Evolutionary conservation across 129 eudicot species (phyloP).

Genomic region (Rutidosis leptorrhynchoides): DNA sequence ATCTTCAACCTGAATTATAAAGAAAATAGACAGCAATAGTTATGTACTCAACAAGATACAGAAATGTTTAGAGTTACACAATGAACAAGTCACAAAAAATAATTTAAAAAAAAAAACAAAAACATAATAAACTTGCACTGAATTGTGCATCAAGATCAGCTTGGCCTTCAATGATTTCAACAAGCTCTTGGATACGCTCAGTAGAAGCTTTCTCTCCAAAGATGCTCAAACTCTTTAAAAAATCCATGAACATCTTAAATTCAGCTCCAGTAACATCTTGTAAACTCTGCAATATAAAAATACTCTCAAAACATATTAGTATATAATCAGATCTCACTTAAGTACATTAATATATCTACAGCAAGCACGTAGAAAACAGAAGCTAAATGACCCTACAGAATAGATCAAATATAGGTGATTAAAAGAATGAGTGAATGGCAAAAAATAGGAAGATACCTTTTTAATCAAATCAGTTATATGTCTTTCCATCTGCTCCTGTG

Average conservation of each 20-base stretch:
- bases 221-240: slow-evolving; percentile 70
- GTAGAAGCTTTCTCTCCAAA: slow-evolving; percentile 92
- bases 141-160: slow-evolving; percentile 93
- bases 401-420: neutral
- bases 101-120: no score
- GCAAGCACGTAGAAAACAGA: neutral
- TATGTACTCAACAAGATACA: slow-evolving; percentile 14
- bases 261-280: slow-evolving; percentile 96
- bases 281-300: slow-evolving; percentile 64
- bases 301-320: slow-evolving; percentile 2
- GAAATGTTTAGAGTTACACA: slow-evolving; percentile 10
- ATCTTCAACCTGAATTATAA: slow-evolving; percentile 62
- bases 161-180: slow-evolving; percentile 81
- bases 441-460: slow-evolving; percentile 41
- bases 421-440: neutral
- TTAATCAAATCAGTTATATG: slow-evolving; percentile 91
- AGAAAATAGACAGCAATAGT: slow-evolving; percentile 19
- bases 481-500: slow-evolving; percentile 88
- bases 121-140: slow-evolving; percentile 45
- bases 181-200: slow-evolving; percentile 78
- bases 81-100: neutral
- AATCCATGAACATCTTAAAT: slow-evolving; percentile 91
- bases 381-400: neutral
- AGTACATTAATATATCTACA: neutral
- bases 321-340: neutral